phyloP scores from a whole-genome alignment of 1,284 basidiomycete genomes.

The Apiotrichum porosum region DNA sequence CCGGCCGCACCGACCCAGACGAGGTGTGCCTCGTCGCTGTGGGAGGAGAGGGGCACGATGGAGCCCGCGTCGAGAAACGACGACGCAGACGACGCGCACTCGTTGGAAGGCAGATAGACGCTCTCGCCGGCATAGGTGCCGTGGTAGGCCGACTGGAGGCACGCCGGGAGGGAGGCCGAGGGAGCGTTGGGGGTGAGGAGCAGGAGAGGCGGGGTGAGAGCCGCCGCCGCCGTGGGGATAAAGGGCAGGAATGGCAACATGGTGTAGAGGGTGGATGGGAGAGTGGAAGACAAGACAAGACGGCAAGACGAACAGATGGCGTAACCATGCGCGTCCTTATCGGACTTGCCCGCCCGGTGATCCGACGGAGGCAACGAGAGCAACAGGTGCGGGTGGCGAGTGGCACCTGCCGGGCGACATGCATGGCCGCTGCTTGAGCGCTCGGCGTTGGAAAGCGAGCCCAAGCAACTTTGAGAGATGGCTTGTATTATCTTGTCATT shows the following conservation, averaged over 20 bases:
- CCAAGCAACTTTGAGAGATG: too few species aligned
- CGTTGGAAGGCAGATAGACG: constrained; percentile 13
- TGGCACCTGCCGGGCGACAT: too few species aligned
- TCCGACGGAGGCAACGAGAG: too few species aligned
- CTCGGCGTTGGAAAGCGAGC: too few species aligned
- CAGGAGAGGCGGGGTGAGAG: background rate
- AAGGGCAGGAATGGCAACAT: constrained; percentile 5
- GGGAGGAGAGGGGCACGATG: constrained; percentile 12
- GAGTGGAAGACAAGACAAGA: too few species aligned
- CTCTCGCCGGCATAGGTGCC: constrained; percentile 28
- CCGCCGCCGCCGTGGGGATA: background rate
- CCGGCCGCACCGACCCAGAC: constrained; percentile 10
- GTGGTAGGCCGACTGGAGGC: constrained; percentile 22
- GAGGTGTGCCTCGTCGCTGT: background rate
- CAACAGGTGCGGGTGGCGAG: too few species aligned
- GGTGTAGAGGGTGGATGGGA: background rate
- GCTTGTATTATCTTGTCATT: too few species aligned
- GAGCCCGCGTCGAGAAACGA: constrained; percentile 14
- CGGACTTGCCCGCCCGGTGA: too few species aligned
- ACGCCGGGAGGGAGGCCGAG: constrained; percentile 6
- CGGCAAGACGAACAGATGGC: too few species aligned
- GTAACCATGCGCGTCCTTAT: too few species aligned
- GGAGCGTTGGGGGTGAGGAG: constrained; percentile 6
- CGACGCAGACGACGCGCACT: constrained; percentile 12
- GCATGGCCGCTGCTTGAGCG: too few species aligned